A percentile compares a stretch with the other conserved stretches of the same genome.
These are phyloP conservation scores for Serendipita sp. DNA, from an alignment of 768 basidiomycete species.

Conservation along the genomic window DNA sequence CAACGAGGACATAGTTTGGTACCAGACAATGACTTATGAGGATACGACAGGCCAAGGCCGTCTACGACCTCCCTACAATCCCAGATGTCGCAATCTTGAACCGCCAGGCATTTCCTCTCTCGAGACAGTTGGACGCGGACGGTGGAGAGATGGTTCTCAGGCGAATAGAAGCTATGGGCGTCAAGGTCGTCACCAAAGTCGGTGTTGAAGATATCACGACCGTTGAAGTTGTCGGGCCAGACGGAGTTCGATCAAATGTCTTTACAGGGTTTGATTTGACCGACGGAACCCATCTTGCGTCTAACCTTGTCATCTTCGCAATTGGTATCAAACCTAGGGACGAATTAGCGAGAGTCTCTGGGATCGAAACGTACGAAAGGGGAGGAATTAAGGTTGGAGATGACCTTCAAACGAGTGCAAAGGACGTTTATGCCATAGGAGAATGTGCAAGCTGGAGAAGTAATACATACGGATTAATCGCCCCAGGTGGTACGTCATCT, in stretches of 20 bases:
- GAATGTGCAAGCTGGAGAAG: slow-evolving; percentile 58
- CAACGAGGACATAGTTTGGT: too few species aligned
- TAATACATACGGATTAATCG: too few species aligned
- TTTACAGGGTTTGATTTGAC: slow-evolving; percentile 36
- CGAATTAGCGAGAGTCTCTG: slow-evolving; percentile 39
- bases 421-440: slow-evolving; percentile 55
- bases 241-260: slow-evolving; percentile 12
- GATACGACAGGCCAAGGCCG: slow-evolving; percentile 35
- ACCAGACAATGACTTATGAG: not conserved
- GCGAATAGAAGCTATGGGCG: slow-evolving; percentile 43
- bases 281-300: slow-evolving; percentile 28
- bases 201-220: slow-evolving; percentile 25
- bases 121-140: slow-evolving; percentile 40
- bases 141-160: slow-evolving; percentile 45
- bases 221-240: slow-evolving; percentile 14
- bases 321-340: slow-evolving; percentile 59
- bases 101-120: slow-evolving; percentile 35
- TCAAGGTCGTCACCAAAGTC: slow-evolving; percentile 32
- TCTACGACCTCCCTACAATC: slow-evolving; percentile 37
- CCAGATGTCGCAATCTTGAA: slow-evolving; percentile 37
- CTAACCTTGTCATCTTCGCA: slow-evolving; percentile 46
- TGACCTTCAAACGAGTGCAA: slow-evolving; percentile 35
- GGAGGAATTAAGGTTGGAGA: slow-evolving; percentile 48
- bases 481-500: too few species aligned
- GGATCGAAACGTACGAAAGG: slow-evolving; percentile 31